Evolutionary conservation across 768 basidiomycete species (phyloP), one percentile per base, ranked within the genome.

Genomic region (Boletus rufocinnamomeus): DNA sequence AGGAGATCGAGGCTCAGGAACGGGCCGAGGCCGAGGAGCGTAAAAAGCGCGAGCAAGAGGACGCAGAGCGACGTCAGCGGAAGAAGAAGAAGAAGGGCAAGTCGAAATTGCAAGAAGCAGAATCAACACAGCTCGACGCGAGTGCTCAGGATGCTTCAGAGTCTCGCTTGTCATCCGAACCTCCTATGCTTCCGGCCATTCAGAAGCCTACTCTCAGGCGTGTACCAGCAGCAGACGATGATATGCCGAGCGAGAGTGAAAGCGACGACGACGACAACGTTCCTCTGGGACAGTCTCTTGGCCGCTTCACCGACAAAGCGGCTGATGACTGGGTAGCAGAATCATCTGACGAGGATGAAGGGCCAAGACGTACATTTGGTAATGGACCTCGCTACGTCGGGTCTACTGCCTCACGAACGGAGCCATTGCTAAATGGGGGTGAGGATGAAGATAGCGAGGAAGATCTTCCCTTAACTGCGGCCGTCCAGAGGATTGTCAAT

Each of bases 1-100:
- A 83, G 61, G 79, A 85, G 59, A 90, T 95, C 0, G 88, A 96
- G 70, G 86, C 84, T 14, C 70, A 66, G 52, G 93, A 95, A 69
- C 80, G 76, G 55, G 69, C 66, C 13, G 86, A 84, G 56, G 81
- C 79, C n/a, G 83, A 84, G 58, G 81, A 78, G 35, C 78, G 75
- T 52, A 76, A 66, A 68, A 77, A 70, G 50, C 71, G 67, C 52
- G 82, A 85, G 57, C 80, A 75, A 49, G 78, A 76, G 61, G 80
- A 75, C 51, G 79, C 77, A 57, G 75, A 71, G 34, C 75, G 70
- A 55, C 65, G 65, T 50, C 64, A 56, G 38, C 74, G 69, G 48
- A 73, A 68, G 57, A 74, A 73, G 66, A 82, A 21, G 11, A 41
- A 76, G 64, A 76, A 72, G 59, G 78, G 74, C 41, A 78, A 74